These are phyloP conservation scores for Verticillium alfalfae DNA, from an alignment of 2,329 filamentous ascomycete species.

Conservation along the genomic window DNA sequence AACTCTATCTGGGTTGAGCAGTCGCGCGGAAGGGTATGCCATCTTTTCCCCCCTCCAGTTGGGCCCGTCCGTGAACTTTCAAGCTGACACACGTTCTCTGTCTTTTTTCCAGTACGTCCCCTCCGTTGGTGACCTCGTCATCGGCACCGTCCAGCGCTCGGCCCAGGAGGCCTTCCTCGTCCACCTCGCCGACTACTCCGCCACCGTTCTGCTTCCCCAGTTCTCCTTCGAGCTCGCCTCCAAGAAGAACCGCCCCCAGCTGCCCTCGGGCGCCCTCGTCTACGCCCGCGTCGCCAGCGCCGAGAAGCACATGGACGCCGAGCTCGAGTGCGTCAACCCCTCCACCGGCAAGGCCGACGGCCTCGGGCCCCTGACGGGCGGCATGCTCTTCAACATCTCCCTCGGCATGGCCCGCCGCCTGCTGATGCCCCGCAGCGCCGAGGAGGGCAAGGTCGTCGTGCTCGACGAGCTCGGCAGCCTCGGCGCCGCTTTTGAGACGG, in stretches of 20 bases:
- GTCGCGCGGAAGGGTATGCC: slow-evolving; percentile 60
- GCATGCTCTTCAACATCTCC: slow-evolving; percentile 81
- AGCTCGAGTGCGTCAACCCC: slow-evolving; percentile 83
- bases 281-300: slow-evolving; percentile 80
- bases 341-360: slow-evolving; percentile 86
- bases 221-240: slow-evolving; percentile 90
- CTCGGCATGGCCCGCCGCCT: slow-evolving; percentile 76
- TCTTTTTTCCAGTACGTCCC: slow-evolving; percentile 62
- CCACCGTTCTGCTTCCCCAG: slow-evolving; percentile 69
- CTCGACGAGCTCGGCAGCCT: slow-evolving; percentile 72
- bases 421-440: slow-evolving; percentile 57
- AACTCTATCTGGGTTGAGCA: slow-evolving; percentile 75
- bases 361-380: slow-evolving; percentile 74
- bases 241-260: slow-evolving; percentile 82
- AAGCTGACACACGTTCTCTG: slow-evolving; percentile 20
- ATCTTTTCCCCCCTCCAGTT: slow-evolving; percentile 13
- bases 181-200: slow-evolving; percentile 60
- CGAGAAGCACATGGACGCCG: slow-evolving; percentile 78
- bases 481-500: slow-evolving; percentile 86
- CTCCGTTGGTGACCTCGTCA: slow-evolving; percentile 75
- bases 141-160: slow-evolving; percentile 76
- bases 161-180: slow-evolving; percentile 76
- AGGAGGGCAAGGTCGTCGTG: slow-evolving; percentile 62
- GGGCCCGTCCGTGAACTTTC: not conserved
- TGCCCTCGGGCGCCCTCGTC: slow-evolving; percentile 70